Evolutionary conservation across 208 protist genomes (phyloP), one percentile per base, ranked within the genome.

Genomic region (Phytomonas serpens): DNA sequence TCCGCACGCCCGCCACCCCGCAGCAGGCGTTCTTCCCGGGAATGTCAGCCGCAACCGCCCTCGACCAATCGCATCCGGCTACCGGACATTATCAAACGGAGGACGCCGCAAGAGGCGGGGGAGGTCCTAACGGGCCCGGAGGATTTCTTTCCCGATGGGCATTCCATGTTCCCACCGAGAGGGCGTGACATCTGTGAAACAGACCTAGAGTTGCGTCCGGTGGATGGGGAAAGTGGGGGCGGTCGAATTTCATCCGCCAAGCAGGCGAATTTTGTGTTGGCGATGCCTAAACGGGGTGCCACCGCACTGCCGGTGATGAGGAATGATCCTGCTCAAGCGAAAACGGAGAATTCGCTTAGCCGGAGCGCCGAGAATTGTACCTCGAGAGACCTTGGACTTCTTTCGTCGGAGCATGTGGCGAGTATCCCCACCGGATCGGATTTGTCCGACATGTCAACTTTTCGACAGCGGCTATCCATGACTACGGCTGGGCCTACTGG

Each of bases 1-100:
- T n/a, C n/a, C 47, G 19, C 66, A 47, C 27, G 29, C 64, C 38
- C 71, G 38, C 47, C 47, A 6, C 42, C 38, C 65, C 10, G 71
- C 23, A 5, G 71, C 23, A 5, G 33, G 5, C n/a, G 23, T 57
- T 9, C 16, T 57, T 57, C 47, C 47, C 19, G 23, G 11, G 47
- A 57, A 27, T 2, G 47, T 57, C 47, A 23, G 27, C 16, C 19
- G 0, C 47, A 57, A 23, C 19, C 16, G 13, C 19, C 47, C 23
- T 57, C 47, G 6, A 57, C 23, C 16, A 57, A 57, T 27, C 47
- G 19, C 23, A 57, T 57, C 23, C 47, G 47, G 7, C 47, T 57
- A 57, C 47, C 47, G 0, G 47, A 57, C 0, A 57, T 57, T 57
- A 57, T 57, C 23, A 57, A 57, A 19, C 23, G 27, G 23, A 57